phyloP scores from a whole-genome alignment of 768 basidiomycete genomes.

The Strobilomyces confusus region DNA sequence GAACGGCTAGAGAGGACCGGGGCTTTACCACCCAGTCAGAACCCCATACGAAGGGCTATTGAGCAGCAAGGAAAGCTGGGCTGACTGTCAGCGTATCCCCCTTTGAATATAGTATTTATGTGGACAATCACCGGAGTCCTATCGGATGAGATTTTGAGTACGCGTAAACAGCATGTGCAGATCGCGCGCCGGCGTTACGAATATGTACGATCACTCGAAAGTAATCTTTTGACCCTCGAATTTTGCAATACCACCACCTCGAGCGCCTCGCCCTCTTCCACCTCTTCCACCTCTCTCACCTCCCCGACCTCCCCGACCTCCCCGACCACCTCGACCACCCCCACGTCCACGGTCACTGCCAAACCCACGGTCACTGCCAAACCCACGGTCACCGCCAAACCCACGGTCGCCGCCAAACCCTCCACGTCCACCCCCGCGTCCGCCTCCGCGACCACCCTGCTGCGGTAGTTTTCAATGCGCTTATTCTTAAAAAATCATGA shows the following conservation, averaged over 20 bases:
- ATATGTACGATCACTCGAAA: conserved; percentile 31
- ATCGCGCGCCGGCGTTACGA: neutral
- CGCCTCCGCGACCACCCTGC: conserved; percentile 34
- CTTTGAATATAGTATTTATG: neutral
- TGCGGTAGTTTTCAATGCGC: neutral
- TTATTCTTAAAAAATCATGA: neutral
- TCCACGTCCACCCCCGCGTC: conserved; percentile 17
- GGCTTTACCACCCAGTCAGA: conserved; percentile 57
- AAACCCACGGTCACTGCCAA: no score
- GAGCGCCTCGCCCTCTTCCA: conserved; percentile 37
- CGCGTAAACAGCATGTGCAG: neutral
- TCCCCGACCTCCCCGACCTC: no score
- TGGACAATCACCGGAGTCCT: neutral
- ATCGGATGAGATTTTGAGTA: neutral
- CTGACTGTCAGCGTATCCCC: neutral
- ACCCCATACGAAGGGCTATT: conserved; percentile 74
- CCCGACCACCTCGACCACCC: no score
- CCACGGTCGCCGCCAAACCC: conserved; percentile 40
- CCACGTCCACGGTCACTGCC: conserved; percentile 30
- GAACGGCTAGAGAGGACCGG: conserved; percentile 82
- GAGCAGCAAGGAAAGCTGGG: conserved; percentile 26
- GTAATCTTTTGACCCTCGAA: conserved; percentile 52
- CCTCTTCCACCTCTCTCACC: conserved; percentile 30
- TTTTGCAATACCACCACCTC: conserved; percentile 50
- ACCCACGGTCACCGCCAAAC: no score